These are phyloP conservation scores for Hortiboletus rubellus DNA, from an alignment of 1,284 basidiomycete genomes.

Conservation along the genomic window DNA sequence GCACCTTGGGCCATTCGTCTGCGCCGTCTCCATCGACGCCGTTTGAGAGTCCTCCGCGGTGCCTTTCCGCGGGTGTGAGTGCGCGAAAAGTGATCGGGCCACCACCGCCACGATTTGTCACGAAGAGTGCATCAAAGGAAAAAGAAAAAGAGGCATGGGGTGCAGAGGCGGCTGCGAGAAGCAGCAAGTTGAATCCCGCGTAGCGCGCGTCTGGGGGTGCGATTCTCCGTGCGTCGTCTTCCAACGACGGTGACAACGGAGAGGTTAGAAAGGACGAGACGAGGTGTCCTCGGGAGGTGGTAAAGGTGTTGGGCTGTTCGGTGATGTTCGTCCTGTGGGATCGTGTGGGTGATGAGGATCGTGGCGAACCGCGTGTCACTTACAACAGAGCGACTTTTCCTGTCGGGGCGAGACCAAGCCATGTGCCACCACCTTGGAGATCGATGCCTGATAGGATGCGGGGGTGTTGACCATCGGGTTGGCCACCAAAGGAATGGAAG, in stretches of 20 bases:
- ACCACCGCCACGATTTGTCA: conserved; percentile 71
- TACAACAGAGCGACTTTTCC: conserved; percentile 72
- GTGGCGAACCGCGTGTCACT: conserved; percentile 29
- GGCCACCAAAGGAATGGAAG: conserved; percentile 55
- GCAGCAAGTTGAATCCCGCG: conserved; percentile 77
- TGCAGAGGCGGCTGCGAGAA: conserved; percentile 45
- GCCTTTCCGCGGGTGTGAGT: conserved; percentile 49
- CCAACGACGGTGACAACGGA: conserved; percentile 2
- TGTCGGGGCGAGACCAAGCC: conserved; percentile 66
- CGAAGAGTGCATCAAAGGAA: conserved; percentile 50
- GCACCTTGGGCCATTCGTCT: conserved; percentile 70
- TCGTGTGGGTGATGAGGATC: neutral
- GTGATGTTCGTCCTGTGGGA: conserved; percentile 73
- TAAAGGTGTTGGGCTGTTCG: conserved; percentile 48
- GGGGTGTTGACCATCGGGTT: conserved; percentile 16
- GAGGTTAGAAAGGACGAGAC: conserved; percentile 58
- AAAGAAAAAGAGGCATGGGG: conserved; percentile 26
- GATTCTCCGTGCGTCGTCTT: conserved; percentile 47
- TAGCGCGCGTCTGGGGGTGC: conserved; percentile 50
- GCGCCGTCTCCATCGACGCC: conserved; percentile 61
- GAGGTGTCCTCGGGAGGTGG: conserved; percentile 65
- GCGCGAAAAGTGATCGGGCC: conserved; percentile 54
- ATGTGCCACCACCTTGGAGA: conserved; percentile 69
- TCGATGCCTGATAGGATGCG: conserved; percentile 72
- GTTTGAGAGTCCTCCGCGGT: conserved; percentile 66